Conservation (phyloP, 139 green algal genomes). For the Volvox reticuliferus region DNA sequence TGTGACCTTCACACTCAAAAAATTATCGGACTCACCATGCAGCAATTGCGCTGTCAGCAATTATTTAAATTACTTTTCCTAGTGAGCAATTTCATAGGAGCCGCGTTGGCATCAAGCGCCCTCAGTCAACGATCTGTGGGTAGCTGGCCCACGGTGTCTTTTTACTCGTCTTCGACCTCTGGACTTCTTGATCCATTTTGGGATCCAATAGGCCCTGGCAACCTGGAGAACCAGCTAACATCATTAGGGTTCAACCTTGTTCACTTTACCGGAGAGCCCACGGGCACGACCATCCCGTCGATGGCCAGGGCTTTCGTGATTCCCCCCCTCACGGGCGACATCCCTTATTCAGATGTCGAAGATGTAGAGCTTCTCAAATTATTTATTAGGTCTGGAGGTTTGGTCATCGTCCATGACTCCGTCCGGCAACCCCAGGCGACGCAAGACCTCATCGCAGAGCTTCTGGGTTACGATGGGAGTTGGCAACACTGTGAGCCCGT, state of each 20-base stretch:
- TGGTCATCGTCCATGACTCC: constrained; percentile 14
- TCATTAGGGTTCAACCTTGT: not conserved
- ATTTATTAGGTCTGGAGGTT: not conserved
- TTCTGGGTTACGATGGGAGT: not conserved
- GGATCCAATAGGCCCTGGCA: not conserved
- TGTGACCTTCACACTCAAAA: too few relatives aligned
- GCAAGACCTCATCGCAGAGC: not conserved
- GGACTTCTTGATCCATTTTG: not conserved
- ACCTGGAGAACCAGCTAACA: not conserved
- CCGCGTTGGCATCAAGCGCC: not conserved
- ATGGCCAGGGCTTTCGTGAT: not conserved
- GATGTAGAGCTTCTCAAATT: not conserved
- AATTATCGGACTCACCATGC: not conserved
- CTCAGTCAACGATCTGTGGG: not conserved
- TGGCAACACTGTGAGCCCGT: constrained; percentile 19
- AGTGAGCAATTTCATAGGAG: not conserved
- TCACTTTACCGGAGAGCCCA: not conserved
- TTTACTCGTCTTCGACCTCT: not conserved
- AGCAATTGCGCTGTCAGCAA: not conserved
- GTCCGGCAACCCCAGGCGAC: not conserved
- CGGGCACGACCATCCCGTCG: not conserved
- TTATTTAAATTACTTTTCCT: not conserved
- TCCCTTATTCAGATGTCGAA: not conserved
- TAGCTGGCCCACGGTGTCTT: not conserved
- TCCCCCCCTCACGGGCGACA: not conserved